These are phyloP conservation scores for Erythrobasidium yunnanense DNA, from an alignment of 768 basidiomycete species.

Conservation along the genomic window DNA sequence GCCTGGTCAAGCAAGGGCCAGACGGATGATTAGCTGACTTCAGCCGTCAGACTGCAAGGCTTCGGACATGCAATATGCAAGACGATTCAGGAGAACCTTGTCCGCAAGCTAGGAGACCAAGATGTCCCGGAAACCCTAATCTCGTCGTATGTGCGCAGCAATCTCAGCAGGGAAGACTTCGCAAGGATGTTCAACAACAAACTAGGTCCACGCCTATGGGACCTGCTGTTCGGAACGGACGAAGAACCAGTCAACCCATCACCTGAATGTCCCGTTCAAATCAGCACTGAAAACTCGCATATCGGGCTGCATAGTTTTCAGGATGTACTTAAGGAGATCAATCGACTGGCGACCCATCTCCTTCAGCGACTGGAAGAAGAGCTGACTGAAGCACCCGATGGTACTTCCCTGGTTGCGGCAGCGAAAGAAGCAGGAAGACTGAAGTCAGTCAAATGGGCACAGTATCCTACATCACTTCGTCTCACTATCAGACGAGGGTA, in stretches of 20 bases:
- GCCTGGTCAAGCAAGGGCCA: neutral
- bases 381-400: slow-evolving; percentile 27
- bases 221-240: slow-evolving; percentile 31
- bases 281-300: slow-evolving; percentile 33
- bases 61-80: slow-evolving; percentile 25
- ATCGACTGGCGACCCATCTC: slow-evolving; percentile 22
- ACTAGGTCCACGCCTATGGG: slow-evolving; percentile 29
- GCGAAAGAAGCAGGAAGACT: neutral
- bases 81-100: neutral
- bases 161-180: slow-evolving; percentile 8
- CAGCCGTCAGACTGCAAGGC: slow-evolving; percentile 21
- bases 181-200: slow-evolving; percentile 16
- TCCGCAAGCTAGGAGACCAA: neutral
- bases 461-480: slow-evolving; percentile 26
- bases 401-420: neutral
- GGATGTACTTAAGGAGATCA: slow-evolving; percentile 13
- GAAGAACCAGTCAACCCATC: slow-evolving; percentile 30
- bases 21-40: neutral
- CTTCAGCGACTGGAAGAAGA: slow-evolving; percentile 32
- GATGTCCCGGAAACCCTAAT: slow-evolving; percentile 6
- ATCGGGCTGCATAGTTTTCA: slow-evolving; percentile 2
- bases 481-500: slow-evolving; percentile 24
- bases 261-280: slow-evolving; percentile 35
- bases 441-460: slow-evolving; percentile 13
- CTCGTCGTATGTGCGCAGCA: slow-evolving; percentile 10